Base-by-base conservation (phyloP, 2,329 filamentous ascomycete species). In the Xylariaceae sp. region DNA sequence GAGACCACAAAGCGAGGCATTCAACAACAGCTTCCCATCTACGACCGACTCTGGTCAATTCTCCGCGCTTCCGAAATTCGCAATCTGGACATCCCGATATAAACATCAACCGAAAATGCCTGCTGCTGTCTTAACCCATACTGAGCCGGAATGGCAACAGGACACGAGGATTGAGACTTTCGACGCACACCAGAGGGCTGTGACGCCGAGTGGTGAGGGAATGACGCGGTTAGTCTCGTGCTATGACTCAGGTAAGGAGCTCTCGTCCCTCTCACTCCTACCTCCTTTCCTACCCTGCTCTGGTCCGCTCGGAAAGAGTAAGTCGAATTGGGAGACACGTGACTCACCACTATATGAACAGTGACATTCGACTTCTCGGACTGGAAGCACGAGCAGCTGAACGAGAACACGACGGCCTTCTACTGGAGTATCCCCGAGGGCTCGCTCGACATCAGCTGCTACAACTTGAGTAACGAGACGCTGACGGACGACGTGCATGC, bases 361-460 rank as follows among this genome's bases (percentile, higher is more conserved):
- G 51, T 52, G 1, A 52, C 45, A 12, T 54, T 54, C 32, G 51
- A 54, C 33, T 54, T 54, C 22, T 54, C 51, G 19, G 49, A 52
- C 19, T 54, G 46, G 51, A 42, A 40, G 14, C 22, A 41, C 3
- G 51, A 54, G 3, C 43, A 54, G 22, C 42, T 54, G 17, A 49
- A 52, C 32, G 51, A 52, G 25, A 42, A 48, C 16, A 54, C 51
- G 1, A 52, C 39, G 6, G 48, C 49, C 17, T 52, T 49, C 36
- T 49, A 20, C 42, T 49, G 46, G 49, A 46, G 49, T 10, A 14
- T 49, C 11, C 27, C 33, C 4, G 32, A 40, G 5, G 51, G 51
- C 21, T 47, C 40, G 4, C 48, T 54, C 6, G 46, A 54, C 29
- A 54, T 52, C 39, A 46, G 51, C 39, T 54, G 46, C 27, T 54